Evolutionary conservation across 2,329 filamentous ascomycete genomes (phyloP).

Genomic region (Talaromyces sp.): DNA sequence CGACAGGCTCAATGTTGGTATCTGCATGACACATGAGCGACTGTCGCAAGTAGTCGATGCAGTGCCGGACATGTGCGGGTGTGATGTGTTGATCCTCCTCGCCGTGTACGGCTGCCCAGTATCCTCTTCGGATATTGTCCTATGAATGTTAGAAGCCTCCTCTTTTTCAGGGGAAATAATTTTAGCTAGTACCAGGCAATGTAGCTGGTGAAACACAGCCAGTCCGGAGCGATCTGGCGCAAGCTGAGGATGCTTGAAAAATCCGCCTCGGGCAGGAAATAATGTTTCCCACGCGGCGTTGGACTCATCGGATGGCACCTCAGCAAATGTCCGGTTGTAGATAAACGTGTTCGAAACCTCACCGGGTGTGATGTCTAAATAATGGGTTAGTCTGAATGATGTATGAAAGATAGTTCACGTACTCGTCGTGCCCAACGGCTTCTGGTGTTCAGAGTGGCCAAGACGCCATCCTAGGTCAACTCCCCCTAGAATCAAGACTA

Average conservation of each 20-base stretch:
- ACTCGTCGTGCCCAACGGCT: neutral
- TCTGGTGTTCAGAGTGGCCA: neutral
- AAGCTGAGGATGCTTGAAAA: conserved; percentile 4
- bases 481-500: neutral
- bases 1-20: neutral
- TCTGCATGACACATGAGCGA: conserved; percentile 3
- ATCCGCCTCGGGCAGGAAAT: neutral
- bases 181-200: neutral
- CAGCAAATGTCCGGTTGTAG: neutral
- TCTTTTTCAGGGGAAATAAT: neutral
- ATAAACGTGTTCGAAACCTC: neutral
- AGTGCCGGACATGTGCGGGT: conserved; percentile 3
- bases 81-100: neutral
- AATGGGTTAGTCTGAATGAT: neutral
- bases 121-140: conserved; percentile 1
- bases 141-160: neutral
- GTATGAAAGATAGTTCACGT: neutral
- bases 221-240: conserved; percentile 1
- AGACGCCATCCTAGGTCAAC: conserved; percentile 1
- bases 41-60: conserved; percentile 7
- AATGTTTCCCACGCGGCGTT: neutral
- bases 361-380: neutral
- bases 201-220: conserved; percentile 6
- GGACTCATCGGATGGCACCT: neutral
- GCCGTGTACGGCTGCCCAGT: conserved; percentile 1